Conservation (phyloP, 768 basidiomycete species). For the Hericium coralloides region DNA sequence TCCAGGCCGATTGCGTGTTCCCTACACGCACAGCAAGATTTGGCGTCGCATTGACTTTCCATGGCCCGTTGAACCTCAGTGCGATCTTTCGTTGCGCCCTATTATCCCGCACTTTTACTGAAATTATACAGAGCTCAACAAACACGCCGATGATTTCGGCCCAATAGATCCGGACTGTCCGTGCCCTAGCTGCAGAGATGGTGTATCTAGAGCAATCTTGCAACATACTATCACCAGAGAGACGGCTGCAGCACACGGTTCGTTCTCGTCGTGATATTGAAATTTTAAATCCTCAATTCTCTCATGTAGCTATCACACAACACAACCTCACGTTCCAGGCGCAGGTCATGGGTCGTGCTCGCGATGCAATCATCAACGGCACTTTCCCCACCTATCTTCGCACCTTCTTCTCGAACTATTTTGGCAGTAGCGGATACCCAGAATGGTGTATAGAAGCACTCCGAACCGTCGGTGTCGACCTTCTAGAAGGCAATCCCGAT, state of each 20-base stretch:
- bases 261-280: slow-evolving; percentile 2
- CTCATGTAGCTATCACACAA: slow-evolving; percentile 55
- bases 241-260: slow-evolving; percentile 81
- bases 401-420: slow-evolving; percentile 72
- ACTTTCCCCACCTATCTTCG: slow-evolving; percentile 72
- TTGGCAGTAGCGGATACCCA: slow-evolving; percentile 69
- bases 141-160: slow-evolving; percentile 58
- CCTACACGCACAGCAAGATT: slow-evolving; percentile 89
- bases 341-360: slow-evolving; percentile 75
- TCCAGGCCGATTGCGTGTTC: slow-evolving; percentile 86
- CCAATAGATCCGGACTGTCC: slow-evolving; percentile 74
- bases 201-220: slow-evolving; percentile 64
- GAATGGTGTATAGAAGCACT: slow-evolving; percentile 87
- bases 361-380: slow-evolving; percentile 72
- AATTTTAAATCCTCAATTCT: slow-evolving; percentile 1
- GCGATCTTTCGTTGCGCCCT: slow-evolving; percentile 12
- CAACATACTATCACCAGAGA: slow-evolving; percentile 72
- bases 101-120: background rate
- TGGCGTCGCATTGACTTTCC: slow-evolving; percentile 78
- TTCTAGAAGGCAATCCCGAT: slow-evolving; percentile 46
- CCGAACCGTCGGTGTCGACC: slow-evolving; percentile 73
- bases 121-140: slow-evolving; percentile 44
- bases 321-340: slow-evolving; percentile 87
- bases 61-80: slow-evolving; percentile 81
- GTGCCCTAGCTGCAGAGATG: slow-evolving; percentile 73